These are phyloP conservation scores for Boletellus ananiceps DNA, from an alignment of 768 basidiomycete species.

Conservation along the genomic window DNA sequence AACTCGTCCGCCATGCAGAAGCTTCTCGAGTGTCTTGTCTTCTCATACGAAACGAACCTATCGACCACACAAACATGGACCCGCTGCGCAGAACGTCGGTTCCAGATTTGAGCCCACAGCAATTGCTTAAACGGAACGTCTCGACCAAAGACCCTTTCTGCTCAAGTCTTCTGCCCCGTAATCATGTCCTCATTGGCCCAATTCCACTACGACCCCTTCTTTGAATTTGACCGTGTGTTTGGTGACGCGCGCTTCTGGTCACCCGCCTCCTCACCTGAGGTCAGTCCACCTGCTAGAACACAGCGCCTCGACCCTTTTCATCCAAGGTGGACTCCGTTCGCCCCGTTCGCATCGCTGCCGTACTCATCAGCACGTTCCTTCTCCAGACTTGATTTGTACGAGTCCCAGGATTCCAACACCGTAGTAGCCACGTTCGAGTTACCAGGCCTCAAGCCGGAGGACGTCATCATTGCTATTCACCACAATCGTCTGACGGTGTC, in stretches of 20 bases:
- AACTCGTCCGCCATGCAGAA: too few species aligned
- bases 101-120: too few species aligned
- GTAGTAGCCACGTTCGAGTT: slow-evolving; percentile 52
- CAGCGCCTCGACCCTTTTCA: slow-evolving; percentile 8
- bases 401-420: slow-evolving; percentile 35
- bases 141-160: too few species aligned
- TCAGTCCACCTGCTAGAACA: background rate
- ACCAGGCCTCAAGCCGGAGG: slow-evolving; percentile 36
- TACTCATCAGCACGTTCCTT: background rate
- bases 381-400: slow-evolving; percentile 43
- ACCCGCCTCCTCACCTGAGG: background rate
- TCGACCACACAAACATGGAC: too few species aligned
- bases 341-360: too few species aligned
- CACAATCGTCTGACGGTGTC: slow-evolving; percentile 43
- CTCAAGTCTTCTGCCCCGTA: too few species aligned
- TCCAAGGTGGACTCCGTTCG: slow-evolving; percentile 12
- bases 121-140: too few species aligned
- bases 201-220: slow-evolving; percentile 2
- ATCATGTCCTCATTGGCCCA: background rate
- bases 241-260: slow-evolving; percentile 8
- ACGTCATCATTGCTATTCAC: slow-evolving; percentile 42
- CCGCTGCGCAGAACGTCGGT: too few species aligned
- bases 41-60: too few species aligned
- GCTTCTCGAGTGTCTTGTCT: too few species aligned
- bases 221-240: background rate